These are phyloP conservation scores for Starmera amethionina DNA, from an alignment of 805 yeast genomes.

Conservation along the genomic window DNA sequence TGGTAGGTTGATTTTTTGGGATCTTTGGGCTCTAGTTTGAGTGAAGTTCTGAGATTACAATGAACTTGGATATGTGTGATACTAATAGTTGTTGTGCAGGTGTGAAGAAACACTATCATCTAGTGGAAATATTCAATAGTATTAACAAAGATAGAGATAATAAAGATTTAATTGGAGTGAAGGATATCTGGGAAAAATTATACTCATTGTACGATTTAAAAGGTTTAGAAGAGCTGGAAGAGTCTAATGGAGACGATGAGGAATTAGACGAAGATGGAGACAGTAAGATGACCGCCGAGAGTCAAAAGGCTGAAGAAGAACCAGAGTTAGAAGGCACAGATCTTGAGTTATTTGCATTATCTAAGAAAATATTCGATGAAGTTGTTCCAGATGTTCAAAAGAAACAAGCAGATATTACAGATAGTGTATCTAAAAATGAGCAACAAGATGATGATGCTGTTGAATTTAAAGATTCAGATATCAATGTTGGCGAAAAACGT, in stretches of 20 bases:
- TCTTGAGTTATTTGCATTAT: background rate
- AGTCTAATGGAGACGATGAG: constrained; percentile 13
- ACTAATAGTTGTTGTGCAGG: constrained; percentile 1
- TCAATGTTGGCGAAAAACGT: too few species aligned
- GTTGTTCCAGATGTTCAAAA: background rate
- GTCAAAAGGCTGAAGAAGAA: constrained; percentile 3
- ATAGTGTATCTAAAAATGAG: too few species aligned
- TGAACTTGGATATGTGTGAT: too few species aligned
- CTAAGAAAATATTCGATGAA: background rate
- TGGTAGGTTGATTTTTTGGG: constrained; percentile 33
- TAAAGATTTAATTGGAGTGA: constrained; percentile 30
- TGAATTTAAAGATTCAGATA: too few species aligned
- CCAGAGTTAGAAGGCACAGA: constrained; percentile 8
- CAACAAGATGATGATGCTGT: too few species aligned
- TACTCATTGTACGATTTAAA: constrained; percentile 43
- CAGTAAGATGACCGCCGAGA: constrained; percentile 2
- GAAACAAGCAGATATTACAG: too few species aligned
- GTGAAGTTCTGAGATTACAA: background rate
- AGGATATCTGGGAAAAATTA: constrained; percentile 52
- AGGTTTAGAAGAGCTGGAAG: constrained; percentile 47
- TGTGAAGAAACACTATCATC: constrained; percentile 25
- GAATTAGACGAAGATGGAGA: background rate
- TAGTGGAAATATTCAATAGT: constrained; percentile 17
- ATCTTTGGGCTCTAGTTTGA: background rate
- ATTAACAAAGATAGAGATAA: constrained; percentile 6